Percentiles rank a stretch among this genome's conserved stretches.
Conservation (phyloP, 768 basidiomycete genomes). For the Tulasnella sp. region DNA sequence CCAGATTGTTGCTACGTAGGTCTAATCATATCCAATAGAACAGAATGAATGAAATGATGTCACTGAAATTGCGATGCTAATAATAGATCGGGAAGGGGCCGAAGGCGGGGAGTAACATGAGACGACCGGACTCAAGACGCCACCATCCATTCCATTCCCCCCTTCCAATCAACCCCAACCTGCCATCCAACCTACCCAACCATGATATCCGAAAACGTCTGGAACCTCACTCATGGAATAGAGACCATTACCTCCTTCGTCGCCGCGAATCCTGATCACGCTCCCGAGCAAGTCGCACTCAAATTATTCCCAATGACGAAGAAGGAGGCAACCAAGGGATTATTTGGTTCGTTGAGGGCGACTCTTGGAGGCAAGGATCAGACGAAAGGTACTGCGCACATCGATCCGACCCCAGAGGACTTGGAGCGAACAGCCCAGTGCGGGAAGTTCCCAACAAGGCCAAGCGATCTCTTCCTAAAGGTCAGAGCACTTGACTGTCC, state of each 20-base stretch:
- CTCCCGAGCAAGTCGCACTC: slow-evolving; percentile 21
- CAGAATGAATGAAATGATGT: too few species aligned
- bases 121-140: too few species aligned
- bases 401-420: slow-evolving; percentile 32
- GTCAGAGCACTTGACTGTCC: slow-evolving; percentile 28
- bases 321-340: slow-evolving; percentile 16
- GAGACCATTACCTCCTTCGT: not conserved
- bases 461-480: slow-evolving; percentile 51
- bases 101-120: too few species aligned
- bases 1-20: too few species aligned
- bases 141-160: too few species aligned
- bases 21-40: too few species aligned
- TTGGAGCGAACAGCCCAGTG: slow-evolving; percentile 39
- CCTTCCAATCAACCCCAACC: too few species aligned
- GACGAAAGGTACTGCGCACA: not conserved
- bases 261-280: slow-evolving; percentile 1
- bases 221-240: slow-evolving; percentile 18
- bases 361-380: not conserved
- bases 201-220: slow-evolving; percentile 25
- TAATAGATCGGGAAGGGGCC: too few species aligned
- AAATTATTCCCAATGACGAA: slow-evolving; percentile 21
- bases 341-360: not conserved
- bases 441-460: slow-evolving; percentile 43
- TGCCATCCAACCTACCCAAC: not conserved
- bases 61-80: too few species aligned